Percentiles rank a stretch among this genome's conserved stretches.
phyloP scores from a whole-genome alignment of 257 asterid genomes.

The Leonotis leonurus region DNA sequence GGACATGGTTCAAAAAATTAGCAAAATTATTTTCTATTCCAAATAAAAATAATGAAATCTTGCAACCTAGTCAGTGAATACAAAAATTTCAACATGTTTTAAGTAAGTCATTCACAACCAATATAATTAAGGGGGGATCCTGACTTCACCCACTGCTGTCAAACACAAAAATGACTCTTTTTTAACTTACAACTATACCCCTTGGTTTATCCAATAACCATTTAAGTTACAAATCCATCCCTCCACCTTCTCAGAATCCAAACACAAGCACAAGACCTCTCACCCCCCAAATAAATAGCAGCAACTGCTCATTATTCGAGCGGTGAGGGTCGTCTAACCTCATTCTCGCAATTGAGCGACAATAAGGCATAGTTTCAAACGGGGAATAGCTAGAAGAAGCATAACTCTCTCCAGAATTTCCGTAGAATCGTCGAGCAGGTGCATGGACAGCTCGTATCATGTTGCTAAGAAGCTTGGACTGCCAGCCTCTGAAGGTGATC shows the following conservation, averaged over 20 bases:
- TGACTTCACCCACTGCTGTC: conserved; percentile 14
- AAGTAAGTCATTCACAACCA: conserved; percentile 8
- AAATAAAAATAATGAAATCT: neutral
- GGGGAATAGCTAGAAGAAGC: conserved; percentile 18
- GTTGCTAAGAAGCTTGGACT: conserved; percentile 70
- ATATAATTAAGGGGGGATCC: conserved; percentile 3
- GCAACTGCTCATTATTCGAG: conserved; percentile 14
- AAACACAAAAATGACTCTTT: conserved; percentile 17
- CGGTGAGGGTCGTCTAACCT: conserved; percentile 5
- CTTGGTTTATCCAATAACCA: conserved; percentile 11
- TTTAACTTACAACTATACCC: conserved; percentile 33
- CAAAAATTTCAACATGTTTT: conserved; percentile 5
- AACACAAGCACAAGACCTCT: conserved; percentile 12
- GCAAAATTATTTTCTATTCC: neutral
- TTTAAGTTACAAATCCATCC: conserved; percentile 30
- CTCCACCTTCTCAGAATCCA: conserved; percentile 12
- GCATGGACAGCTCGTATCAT: neutral
- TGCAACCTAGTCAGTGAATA: conserved; percentile 7
- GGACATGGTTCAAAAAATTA: too few relatives aligned
- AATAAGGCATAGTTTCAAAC: conserved; percentile 6
- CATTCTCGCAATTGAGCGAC: conserved; percentile 14
- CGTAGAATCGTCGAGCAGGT: neutral
- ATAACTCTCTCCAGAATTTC: conserved; percentile 13
- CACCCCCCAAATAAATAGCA: conserved; percentile 15
- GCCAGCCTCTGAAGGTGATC: conserved; percentile 97